Conservation (phyloP, 768 basidiomycete genomes). For the Chalciporus piperatus region DNA sequence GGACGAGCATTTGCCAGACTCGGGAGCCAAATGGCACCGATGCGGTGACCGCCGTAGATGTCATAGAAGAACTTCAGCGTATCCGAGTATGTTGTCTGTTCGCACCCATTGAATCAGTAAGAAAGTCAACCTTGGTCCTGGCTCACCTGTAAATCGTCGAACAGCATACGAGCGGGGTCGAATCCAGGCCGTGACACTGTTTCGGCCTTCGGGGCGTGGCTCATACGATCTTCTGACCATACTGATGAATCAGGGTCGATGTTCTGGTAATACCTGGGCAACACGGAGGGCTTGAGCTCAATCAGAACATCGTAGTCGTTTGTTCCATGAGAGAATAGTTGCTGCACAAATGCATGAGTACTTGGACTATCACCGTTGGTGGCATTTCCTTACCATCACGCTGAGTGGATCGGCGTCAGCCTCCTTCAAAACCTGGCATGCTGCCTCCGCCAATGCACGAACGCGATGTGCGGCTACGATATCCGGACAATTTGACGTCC, state of each 20-base stretch:
- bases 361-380: background rate
- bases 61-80: constrained; percentile 86
- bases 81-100: constrained; percentile 67
- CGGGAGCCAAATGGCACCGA: constrained; percentile 89
- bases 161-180: constrained; percentile 70
- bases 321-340: constrained; percentile 81
- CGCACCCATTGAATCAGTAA: constrained; percentile 2
- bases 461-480: constrained; percentile 72
- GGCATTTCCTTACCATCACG: constrained; percentile 50
- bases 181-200: constrained; percentile 59
- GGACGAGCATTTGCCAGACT: constrained; percentile 54
- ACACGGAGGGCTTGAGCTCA: constrained; percentile 57
- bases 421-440: constrained; percentile 55
- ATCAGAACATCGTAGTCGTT: constrained; percentile 85
- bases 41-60: constrained; percentile 68
- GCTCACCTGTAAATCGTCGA: constrained; percentile 70
- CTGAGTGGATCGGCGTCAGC: constrained; percentile 49
- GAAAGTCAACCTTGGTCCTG: background rate
- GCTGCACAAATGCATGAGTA: constrained; percentile 39
- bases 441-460: constrained; percentile 70
- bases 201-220: constrained; percentile 30
- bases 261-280: constrained; percentile 77
- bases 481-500: constrained; percentile 70
- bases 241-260: constrained; percentile 48
- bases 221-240: constrained; percentile 39